These are phyloP conservation scores for Echeveria elegans DNA, from an alignment of 164 flowering plant species.

Conservation along the genomic window DNA sequence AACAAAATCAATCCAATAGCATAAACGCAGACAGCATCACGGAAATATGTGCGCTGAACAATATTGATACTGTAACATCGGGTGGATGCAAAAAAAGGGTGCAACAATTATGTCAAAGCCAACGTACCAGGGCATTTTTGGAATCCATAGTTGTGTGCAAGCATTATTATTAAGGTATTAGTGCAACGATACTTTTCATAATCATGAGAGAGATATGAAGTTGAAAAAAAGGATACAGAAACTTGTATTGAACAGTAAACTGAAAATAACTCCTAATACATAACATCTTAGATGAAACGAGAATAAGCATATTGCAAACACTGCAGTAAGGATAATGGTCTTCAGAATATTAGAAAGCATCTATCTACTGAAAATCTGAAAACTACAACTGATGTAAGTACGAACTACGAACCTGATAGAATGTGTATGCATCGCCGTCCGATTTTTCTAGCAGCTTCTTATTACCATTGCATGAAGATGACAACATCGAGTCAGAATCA, in stretches of 20 bases:
- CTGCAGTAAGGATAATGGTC: not conserved
- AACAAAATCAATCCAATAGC: too few species aligned
- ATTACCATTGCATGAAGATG: constrained; percentile 36
- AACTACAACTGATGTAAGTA: not conserved
- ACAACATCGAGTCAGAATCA: constrained; percentile 15
- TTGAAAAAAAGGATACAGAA: too few species aligned
- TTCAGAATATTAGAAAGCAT: not conserved
- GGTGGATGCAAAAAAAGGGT: not conserved
- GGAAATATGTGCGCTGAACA: too few species aligned
- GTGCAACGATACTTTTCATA: not conserved
- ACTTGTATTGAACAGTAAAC: not conserved
- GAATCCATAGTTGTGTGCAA: not conserved
- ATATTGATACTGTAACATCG: not conserved
- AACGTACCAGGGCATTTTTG: not conserved
- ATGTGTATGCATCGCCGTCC: constrained; percentile 57
- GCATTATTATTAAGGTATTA: not conserved
- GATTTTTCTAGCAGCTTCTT: constrained; percentile 26
- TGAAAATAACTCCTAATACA: not conserved
- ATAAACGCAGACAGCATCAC: too few species aligned
- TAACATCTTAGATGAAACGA: not conserved
- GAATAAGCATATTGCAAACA: not conserved
- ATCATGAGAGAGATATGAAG: not conserved
- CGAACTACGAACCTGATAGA: constrained; percentile 85
- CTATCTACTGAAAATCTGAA: not conserved
- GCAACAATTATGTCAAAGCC: too few species aligned